Conservation (phyloP, 345 rosid genomes). For the Aquilaria malaccensis region DNA sequence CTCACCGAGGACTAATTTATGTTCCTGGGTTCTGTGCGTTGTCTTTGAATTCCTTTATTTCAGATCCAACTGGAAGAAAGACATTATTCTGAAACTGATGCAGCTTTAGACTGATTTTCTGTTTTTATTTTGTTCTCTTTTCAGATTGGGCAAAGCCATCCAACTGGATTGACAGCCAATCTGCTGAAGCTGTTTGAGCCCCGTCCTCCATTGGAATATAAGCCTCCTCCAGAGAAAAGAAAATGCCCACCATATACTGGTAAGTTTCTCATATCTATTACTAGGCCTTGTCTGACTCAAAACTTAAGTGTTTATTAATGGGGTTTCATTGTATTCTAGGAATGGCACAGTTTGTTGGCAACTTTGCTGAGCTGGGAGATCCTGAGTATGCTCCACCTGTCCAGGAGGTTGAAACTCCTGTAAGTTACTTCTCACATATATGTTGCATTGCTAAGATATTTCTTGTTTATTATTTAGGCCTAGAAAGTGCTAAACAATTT, state of each 20-base stretch:
- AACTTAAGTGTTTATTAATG: neutral
- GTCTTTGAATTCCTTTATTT: neutral
- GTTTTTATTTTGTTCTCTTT: conserved; percentile 13
- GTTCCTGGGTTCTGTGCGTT: neutral
- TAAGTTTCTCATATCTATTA: conserved; percentile 8
- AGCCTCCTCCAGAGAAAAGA: conserved; percentile 86
- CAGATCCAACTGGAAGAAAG: neutral
- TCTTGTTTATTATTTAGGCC: too few relatives aligned
- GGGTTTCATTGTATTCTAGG: conserved; percentile 32
- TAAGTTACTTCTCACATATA: conserved; percentile 24
- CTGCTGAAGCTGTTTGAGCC: conserved; percentile 95
- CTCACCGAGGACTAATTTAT: too few relatives aligned
- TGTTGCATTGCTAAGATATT: too few relatives aligned
- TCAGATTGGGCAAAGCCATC: conserved; percentile 99
- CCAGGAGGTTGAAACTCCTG: conserved; percentile 73
- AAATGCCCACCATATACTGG: conserved; percentile 81
- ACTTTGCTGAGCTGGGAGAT: conserved; percentile 85
- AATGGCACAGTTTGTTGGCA: conserved; percentile 77
- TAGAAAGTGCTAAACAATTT: neutral
- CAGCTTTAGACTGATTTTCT: neutral
- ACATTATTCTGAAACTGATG: too few relatives aligned
- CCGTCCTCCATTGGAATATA: conserved; percentile 77
- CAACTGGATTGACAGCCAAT: conserved; percentile 81
- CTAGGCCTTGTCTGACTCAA: neutral
- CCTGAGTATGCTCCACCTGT: conserved; percentile 88